Evolutionary conservation across 2,329 filamentous ascomycete species (phyloP).

Genomic region (Thielaviopsis populi): DNA sequence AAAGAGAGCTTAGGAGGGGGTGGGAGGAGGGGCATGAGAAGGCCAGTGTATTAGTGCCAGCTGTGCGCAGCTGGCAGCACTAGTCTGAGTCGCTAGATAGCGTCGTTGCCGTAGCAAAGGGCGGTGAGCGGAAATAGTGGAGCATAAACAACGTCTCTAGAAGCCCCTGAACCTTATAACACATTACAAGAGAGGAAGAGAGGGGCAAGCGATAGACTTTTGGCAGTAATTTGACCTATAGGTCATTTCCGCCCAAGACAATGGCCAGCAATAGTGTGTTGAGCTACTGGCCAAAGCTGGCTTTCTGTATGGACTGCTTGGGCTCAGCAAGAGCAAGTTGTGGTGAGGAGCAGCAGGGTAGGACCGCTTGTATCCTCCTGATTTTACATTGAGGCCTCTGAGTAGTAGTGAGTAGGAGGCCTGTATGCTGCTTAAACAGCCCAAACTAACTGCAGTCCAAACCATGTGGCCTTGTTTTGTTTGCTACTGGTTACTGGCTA

Average conservation of each 20-base stretch:
- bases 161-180: constrained; percentile 14
- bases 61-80: not conserved
- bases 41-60: not conserved
- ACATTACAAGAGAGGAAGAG: not conserved
- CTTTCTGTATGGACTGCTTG: not conserved
- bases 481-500: not conserved
- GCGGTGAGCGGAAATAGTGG: constrained; percentile 19
- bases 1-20: constrained; percentile 23
- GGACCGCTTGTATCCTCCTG: not conserved
- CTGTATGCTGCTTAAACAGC: not conserved
- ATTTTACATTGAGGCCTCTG: not conserved
- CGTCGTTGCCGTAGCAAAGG: constrained; percentile 4
- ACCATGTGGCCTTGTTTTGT: not conserved
- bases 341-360: not conserved
- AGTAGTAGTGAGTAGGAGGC: not conserved
- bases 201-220: not conserved
- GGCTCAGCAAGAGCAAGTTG: not conserved
- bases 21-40: no score
- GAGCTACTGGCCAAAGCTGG: not conserved
- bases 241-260: not conserved
- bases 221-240: not conserved
- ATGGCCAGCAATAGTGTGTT: not conserved
- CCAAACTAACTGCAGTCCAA: not conserved
- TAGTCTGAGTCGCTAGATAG: not conserved
- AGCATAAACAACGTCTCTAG: constrained; percentile 15